Evolutionary conservation across 371 early-diverging fungal genomes (phyloP), one percentile per base, ranked within the genome.

Genomic region (Rhizoclosmatium hyalinum): DNA sequence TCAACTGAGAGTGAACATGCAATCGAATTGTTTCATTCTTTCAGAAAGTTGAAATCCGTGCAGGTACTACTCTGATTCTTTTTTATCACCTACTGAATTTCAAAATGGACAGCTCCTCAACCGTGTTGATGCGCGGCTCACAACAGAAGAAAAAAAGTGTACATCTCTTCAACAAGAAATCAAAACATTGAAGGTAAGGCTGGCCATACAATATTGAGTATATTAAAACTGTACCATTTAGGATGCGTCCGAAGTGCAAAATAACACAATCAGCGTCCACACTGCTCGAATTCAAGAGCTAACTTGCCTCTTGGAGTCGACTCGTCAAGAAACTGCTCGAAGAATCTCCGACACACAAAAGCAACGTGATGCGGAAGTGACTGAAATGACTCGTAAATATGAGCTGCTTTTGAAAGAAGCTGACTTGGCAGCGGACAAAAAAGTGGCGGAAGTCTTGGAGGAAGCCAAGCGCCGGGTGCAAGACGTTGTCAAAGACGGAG

Each of bases 1-100:
- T 3, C 21, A 6, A 41, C 50, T 39, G 72, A 71, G 45, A 71
- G 61, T 41, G 72, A 71, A 46, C 62, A 45, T 21, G 72, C 72
- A 17, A 32, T 71, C 14, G 72, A 71, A 21, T 61, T 43, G 17
- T 14, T 58, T 17, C 24, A 61, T 21, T 50, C 45, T 12, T 5
- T 62, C 47, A 60, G 41, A 50, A 71, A 71, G 45, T 61, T 71
- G 62, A 2, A 45, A 44, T 21, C 43, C 64, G 21, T n/a, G 21
- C 50, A 12, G 6, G 50, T 50, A 32, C 32, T 32, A 32, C 32
- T 32, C 12, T 12, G 50, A 50, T 50, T 50, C 17, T 50, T 50
- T 50, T 50, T 50, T 6, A 50, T 12, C 6, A 17, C 12, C 50
- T 12, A 50, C 6, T 50, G 1, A 50, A 17, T 50, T 50, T 17